Evolutionary conservation across 345 rosid genomes (phyloP), one percentile per base, ranked within the genome.

Genomic region (Nephelium lappaceum): DNA sequence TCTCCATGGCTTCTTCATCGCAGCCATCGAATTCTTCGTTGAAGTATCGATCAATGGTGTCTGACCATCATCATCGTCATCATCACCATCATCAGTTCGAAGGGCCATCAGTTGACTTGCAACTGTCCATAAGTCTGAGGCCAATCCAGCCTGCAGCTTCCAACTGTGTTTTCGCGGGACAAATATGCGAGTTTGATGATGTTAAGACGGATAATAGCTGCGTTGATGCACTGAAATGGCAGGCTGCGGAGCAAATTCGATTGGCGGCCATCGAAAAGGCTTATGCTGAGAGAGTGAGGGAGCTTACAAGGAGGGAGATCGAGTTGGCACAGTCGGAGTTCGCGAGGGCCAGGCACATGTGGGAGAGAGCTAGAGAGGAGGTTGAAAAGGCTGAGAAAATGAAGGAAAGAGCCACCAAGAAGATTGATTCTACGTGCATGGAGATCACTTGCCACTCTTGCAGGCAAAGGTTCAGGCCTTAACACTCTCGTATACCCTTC

Each of bases 381-480:
- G 91, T 91, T 39, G 97, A 89, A 51, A 93, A 88, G 68, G 98
- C 98, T 0, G 95, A 93, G 86, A 89, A 89, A 73, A 68, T 92
- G 87, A 95, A 93, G 86, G 93, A 91, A 69, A 84, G 89, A 81
- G 93, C 97, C 24, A 88, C 93, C 57, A 81, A 81, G 64, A 88
- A 77, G 88, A 85, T 86, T 2, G 99, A 92, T 88, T 86, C 93
- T 67, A 74, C 89, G 78, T 90, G 95, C 91, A 85, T 90, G 89
- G 97, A 96, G 91, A 89, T 94, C 88, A 96, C 99, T 84, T 96
- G 99, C 78, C 99, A 94, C 18, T 94, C 97, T 78, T 96, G 99
- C 88, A 89, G 97, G 81, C 97, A 93, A 82, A 91, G 90, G 85
- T 94, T 96, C 86, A 91, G 93, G 86, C 90, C 92, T 74, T 86